Evolutionary conservation across 2,329 filamentous ascomycete species (phyloP).

Genomic region (Ilyonectria destructans): DNA sequence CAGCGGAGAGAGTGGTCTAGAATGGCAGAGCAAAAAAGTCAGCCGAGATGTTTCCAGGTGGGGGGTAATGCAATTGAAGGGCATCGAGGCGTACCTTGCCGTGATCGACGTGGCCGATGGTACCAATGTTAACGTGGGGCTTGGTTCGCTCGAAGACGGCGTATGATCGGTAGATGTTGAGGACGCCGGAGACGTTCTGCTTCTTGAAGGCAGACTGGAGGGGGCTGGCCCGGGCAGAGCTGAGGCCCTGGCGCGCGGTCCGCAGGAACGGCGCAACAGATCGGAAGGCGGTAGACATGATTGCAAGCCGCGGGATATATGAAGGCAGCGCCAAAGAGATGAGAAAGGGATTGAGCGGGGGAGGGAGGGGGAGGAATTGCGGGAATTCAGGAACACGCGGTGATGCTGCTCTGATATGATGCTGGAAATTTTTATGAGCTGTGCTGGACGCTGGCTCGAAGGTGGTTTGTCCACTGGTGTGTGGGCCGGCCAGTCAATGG

Average conservation of each 20-base stretch:
- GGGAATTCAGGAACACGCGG: conserved; percentile 45
- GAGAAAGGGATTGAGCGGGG: conserved; percentile 45
- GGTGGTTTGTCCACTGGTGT: conserved; percentile 33
- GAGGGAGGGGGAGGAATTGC: conserved; percentile 30
- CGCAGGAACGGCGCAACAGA: conserved; percentile 85
- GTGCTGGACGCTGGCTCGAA: conserved; percentile 38
- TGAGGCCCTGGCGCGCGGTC: conserved; percentile 83
- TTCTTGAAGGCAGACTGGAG: conserved; percentile 79
- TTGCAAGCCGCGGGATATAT: conserved; percentile 56
- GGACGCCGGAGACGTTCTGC: conserved; percentile 75
- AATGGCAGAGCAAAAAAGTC: conserved; percentile 28
- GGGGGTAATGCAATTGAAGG: conserved; percentile 20
- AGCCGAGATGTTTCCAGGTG: conserved; percentile 31
- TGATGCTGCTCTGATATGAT: conserved; percentile 47
- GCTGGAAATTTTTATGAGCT: conserved; percentile 58
- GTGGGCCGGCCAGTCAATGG: conserved; percentile 40
- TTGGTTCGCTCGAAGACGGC: conserved; percentile 89
- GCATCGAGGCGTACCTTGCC: conserved; percentile 81
- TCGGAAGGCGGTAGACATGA: conserved; percentile 87
- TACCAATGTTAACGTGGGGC: conserved; percentile 99
- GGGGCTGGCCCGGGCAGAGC: conserved; percentile 80
- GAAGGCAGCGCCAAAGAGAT: conserved; percentile 47
- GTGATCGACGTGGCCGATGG: conserved; percentile 99
- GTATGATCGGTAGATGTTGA: conserved; percentile 78
- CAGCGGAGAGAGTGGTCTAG: conserved; percentile 96